Conservation (phyloP, 371 early-diverging fungal species). For the Apophysomyces elegans region DNA sequence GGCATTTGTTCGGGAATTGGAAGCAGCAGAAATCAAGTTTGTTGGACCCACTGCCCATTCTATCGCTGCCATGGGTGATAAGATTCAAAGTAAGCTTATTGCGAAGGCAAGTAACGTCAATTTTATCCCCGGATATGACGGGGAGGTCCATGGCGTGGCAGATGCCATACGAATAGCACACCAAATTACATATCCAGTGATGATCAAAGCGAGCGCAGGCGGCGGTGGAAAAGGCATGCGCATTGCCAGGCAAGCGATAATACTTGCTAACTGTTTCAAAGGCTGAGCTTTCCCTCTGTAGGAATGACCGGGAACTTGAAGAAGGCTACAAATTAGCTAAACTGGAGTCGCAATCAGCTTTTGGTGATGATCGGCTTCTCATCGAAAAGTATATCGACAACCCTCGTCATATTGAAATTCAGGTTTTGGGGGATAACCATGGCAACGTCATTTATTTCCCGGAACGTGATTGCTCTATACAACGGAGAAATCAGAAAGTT, state of each 20-base stretch:
- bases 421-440: constrained; percentile 77
- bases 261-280: background rate
- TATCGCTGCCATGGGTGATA: constrained; percentile 93
- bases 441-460: constrained; percentile 84
- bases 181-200: constrained; percentile 75
- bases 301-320: constrained; percentile 66
- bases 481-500: constrained; percentile 90
- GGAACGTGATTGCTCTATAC: constrained; percentile 92
- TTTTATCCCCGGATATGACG: constrained; percentile 71
- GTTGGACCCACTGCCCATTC: constrained; percentile 79
- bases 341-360: constrained; percentile 81
- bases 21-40: constrained; percentile 66
- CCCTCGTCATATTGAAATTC: constrained; percentile 87
- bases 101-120: constrained; percentile 72
- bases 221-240: constrained; percentile 94
- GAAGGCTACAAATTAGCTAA: constrained; percentile 84
- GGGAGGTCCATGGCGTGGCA: constrained; percentile 51
- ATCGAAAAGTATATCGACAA: constrained; percentile 91
- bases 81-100: constrained; percentile 76
- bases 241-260: constrained; percentile 58
- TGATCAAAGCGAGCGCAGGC: constrained; percentile 86
- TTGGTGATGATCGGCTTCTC: constrained; percentile 86
- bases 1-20: constrained; percentile 69
- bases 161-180: constrained; percentile 55
- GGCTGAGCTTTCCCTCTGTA: constrained; percentile 13